Conservation (phyloP, 2,329 filamentous ascomycete genomes). For the Exserohilum rostratum region DNA sequence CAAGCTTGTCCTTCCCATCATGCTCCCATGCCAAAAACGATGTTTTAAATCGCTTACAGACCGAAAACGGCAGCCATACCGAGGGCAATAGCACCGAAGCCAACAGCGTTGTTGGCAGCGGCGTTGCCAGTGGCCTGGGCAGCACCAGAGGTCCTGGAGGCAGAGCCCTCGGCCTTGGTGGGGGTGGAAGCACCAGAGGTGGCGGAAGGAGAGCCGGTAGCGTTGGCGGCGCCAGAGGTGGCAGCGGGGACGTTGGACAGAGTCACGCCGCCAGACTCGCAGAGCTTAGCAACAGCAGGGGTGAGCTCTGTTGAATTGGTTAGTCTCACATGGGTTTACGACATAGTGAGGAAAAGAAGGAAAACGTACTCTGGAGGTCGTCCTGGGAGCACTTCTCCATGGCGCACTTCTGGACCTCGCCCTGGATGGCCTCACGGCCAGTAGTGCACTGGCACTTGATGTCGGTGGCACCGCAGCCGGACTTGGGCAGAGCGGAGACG, state of each 20-base stretch:
- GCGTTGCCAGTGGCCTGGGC: constrained; percentile 20
- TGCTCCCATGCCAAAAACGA: not conserved
- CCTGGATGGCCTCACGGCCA: constrained; percentile 43
- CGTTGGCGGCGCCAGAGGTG: constrained; percentile 22
- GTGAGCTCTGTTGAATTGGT: constrained; percentile 22
- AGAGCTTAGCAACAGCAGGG: constrained; percentile 36
- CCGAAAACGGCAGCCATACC: constrained; percentile 31
- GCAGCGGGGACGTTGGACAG: constrained; percentile 31
- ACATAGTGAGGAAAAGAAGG: not conserved
- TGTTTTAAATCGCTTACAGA: constrained; percentile 20
- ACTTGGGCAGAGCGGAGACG: constrained; percentile 53
- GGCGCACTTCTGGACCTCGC: constrained; percentile 51
- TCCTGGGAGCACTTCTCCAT: constrained; percentile 44
- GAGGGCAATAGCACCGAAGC: constrained; percentile 31
- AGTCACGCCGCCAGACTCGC: constrained; percentile 35
- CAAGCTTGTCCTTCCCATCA: constrained; percentile 1
- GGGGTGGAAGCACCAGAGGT: not conserved
- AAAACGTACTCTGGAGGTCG: constrained; percentile 50
- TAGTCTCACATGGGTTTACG: not conserved
- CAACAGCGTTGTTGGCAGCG: constrained; percentile 27
- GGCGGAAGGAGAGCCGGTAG: constrained; percentile 8
- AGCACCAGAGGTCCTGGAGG: constrained; percentile 2
- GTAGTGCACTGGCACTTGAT: constrained; percentile 60
- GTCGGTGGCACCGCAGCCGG: constrained; percentile 57
- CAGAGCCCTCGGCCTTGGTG: constrained; percentile 2